A percentile compares a stretch with the other conserved stretches of the same genome.
Conservation (phyloP, 202 grass and related monocot species). For the Eragrostis tef region DNA sequence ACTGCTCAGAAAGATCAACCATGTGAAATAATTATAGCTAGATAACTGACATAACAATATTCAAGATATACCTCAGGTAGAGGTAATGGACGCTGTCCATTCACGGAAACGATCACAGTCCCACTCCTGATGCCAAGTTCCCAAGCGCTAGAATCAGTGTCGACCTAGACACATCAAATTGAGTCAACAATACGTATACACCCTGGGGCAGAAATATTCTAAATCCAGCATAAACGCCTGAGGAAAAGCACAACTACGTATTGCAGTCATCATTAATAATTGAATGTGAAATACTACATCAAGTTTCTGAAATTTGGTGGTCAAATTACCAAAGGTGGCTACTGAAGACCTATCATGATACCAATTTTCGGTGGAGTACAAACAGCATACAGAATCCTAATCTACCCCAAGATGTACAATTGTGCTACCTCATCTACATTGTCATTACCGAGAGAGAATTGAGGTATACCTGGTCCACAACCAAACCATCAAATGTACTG, state of each 20-base stretch:
- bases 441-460: neutral
- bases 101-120: neutral
- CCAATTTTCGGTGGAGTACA: neutral
- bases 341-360: neutral
- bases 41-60: neutral
- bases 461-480: neutral
- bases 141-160: neutral
- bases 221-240: neutral
- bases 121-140: neutral
- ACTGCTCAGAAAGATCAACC: constrained; percentile 1
- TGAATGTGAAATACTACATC: neutral
- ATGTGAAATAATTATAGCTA: neutral
- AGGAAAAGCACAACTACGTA: no score
- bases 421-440: neutral
- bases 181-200: neutral
- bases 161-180: neutral
- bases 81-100: neutral
- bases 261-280: neutral
- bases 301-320: neutral
- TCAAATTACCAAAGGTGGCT: neutral
- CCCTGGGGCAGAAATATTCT: neutral
- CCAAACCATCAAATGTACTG: neutral
- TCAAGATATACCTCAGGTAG: neutral
- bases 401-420: neutral
- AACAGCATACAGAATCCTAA: neutral